Conservation (phyloP, 352 stramenopile species). For the Phytophthora megakarya region DNA sequence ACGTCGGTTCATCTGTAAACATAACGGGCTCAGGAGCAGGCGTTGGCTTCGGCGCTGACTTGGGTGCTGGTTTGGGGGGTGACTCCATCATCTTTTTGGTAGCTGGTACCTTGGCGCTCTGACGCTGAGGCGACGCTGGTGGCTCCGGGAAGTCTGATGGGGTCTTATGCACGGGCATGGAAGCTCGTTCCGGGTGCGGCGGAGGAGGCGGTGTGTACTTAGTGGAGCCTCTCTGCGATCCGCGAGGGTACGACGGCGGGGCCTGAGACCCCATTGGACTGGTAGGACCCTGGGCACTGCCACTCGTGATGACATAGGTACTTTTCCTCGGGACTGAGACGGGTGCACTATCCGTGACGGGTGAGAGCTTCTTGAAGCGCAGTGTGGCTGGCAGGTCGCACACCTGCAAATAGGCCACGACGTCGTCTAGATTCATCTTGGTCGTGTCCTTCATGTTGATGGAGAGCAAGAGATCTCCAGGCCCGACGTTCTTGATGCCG, state of each 20-base stretch:
- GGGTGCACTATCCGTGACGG: conserved; percentile 48
- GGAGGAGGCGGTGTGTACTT: conserved; percentile 29
- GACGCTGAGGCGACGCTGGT: conserved; percentile 33
- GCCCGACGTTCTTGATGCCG: conserved; percentile 87
- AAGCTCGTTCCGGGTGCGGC: conserved; percentile 35
- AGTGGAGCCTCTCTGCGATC: conserved; percentile 20
- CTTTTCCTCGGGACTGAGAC: conserved; percentile 56
- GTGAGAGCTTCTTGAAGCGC: conserved; percentile 85
- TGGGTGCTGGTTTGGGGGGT: conserved; percentile 12
- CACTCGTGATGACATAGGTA: conserved; percentile 73
- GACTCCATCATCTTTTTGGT: conserved; percentile 26
- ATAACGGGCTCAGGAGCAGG: conserved; percentile 17
- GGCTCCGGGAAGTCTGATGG: conserved; percentile 38
- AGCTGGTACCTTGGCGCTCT: conserved; percentile 38
- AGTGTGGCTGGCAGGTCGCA: conserved; percentile 85
- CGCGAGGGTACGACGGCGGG: conserved; percentile 36
- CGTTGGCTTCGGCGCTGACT: conserved; percentile 16
- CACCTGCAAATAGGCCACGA: conserved; percentile 82
- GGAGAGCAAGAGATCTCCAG: conserved; percentile 78
- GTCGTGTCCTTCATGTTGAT: conserved; percentile 87
- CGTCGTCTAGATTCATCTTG: conserved; percentile 79
- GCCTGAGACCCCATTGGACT: conserved; percentile 63
- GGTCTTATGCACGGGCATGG: conserved; percentile 41
- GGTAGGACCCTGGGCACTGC: conserved; percentile 46
- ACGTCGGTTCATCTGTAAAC: conserved; percentile 24